phyloP scores from a whole-genome alignment of 345 rosid genomes.

The Melaleuca alternifolia region DNA sequence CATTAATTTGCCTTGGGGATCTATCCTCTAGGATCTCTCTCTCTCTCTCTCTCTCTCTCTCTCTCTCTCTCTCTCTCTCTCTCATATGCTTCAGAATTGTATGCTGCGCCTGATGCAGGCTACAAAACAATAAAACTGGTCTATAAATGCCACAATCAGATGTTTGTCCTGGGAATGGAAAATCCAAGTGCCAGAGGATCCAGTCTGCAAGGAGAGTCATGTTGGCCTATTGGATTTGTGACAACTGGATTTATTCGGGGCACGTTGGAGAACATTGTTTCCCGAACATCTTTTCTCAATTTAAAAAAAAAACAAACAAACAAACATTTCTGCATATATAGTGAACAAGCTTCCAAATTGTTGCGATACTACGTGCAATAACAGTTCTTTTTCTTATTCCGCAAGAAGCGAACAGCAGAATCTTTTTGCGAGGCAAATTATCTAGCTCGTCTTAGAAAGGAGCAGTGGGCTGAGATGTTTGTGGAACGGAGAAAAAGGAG shows the following conservation, averaged over 20 bases:
- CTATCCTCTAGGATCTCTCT: too few relatives aligned
- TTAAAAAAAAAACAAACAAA: background rate
- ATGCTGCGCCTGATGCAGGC: slow-evolving; percentile 19
- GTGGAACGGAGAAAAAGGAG: slow-evolving; percentile 45
- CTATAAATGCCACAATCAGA: slow-evolving; percentile 45
- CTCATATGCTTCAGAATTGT: background rate
- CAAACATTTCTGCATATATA: background rate
- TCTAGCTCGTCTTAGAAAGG: too few relatives aligned
- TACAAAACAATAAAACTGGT: slow-evolving; percentile 19
- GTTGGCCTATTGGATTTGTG: slow-evolving; percentile 79
- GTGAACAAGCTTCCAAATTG: too few relatives aligned
- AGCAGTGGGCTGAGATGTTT: slow-evolving; percentile 54
- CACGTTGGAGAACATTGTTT: slow-evolving; percentile 26
- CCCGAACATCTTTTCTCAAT: background rate
- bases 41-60: too few relatives aligned
- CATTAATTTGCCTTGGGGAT: background rate
- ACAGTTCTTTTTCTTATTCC: slow-evolving; percentile 6
- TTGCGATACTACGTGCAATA: too few relatives aligned
- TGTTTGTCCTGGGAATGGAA: slow-evolving; percentile 44
- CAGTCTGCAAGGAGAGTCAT: slow-evolving; percentile 24
- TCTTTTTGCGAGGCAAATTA: too few relatives aligned
- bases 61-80: too few relatives aligned
- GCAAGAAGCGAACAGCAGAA: slow-evolving; percentile 59
- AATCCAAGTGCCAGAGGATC: slow-evolving; percentile 42
- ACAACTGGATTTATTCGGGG: slow-evolving; percentile 80